Conservation (phyloP, 352 stramenopile genomes). For the Pythium guiyangense region DNA sequence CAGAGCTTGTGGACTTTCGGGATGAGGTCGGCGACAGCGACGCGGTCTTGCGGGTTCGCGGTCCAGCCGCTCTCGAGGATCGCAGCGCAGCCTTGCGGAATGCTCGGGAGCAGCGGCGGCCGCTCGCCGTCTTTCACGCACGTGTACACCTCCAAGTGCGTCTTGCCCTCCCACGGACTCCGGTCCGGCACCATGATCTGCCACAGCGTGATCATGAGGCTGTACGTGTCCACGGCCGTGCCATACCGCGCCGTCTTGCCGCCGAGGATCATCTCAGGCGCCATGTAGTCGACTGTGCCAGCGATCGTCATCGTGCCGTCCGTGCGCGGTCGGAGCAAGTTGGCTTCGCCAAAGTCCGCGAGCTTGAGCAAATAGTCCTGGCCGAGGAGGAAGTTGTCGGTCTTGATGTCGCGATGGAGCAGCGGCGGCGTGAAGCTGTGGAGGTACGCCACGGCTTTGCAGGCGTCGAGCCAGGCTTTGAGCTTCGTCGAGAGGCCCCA, state of each 20-base stretch:
- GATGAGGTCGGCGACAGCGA: slow-evolving; percentile 73
- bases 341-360: slow-evolving; percentile 82
- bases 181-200: slow-evolving; percentile 80
- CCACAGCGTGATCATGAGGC: slow-evolving; percentile 85
- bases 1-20: slow-evolving; percentile 72
- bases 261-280: slow-evolving; percentile 78
- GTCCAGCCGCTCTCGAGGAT: slow-evolving; percentile 74
- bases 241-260: slow-evolving; percentile 77
- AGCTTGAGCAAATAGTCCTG: slow-evolving; percentile 81
- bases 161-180: slow-evolving; percentile 69
- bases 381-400: slow-evolving; percentile 79
- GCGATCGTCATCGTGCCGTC: slow-evolving; percentile 86
- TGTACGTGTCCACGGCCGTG: slow-evolving; percentile 81
- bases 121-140: slow-evolving; percentile 67
- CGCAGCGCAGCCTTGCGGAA: slow-evolving; percentile 63
- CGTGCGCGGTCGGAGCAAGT: slow-evolving; percentile 66
- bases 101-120: slow-evolving; percentile 59
- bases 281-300: slow-evolving; percentile 85
- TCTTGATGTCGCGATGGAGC: slow-evolving; percentile 84
- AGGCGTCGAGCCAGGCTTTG: slow-evolving; percentile 82
- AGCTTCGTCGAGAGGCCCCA: slow-evolving; percentile 72
- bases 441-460: slow-evolving; percentile 73
- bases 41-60: slow-evolving; percentile 63
- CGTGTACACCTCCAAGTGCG: slow-evolving; percentile 80
- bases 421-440: slow-evolving; percentile 81